These are phyloP conservation scores for Aspergillus thermomutatus DNA, from an alignment of 2,329 filamentous ascomycete genomes.

Conservation along the genomic window DNA sequence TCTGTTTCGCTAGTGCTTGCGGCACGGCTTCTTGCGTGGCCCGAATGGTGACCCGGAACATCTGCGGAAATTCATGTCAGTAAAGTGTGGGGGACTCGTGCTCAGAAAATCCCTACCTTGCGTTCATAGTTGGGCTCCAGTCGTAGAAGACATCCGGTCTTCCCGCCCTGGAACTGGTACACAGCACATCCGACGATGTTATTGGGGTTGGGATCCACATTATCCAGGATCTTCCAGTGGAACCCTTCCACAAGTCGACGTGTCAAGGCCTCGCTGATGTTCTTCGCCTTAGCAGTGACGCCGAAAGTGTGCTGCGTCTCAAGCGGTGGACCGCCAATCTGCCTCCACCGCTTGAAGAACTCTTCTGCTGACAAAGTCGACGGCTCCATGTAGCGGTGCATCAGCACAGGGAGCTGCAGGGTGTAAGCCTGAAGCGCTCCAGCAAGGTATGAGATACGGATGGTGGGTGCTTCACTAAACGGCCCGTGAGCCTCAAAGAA, in stretches of 20 bases:
- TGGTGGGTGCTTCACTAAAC: slow-evolving; percentile 79
- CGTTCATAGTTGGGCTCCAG: slow-evolving; percentile 91
- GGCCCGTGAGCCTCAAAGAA: slow-evolving; percentile 85
- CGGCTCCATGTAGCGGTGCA: slow-evolving; percentile 96
- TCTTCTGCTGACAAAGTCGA: slow-evolving; percentile 84
- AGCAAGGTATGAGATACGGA: slow-evolving; percentile 90
- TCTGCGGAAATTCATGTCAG: slow-evolving; percentile 52
- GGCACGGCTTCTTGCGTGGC: slow-evolving; percentile 91
- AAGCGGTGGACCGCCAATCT: slow-evolving; percentile 83
- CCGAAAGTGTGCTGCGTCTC: slow-evolving; percentile 88
- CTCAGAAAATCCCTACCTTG: slow-evolving; percentile 58
- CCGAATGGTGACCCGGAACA: slow-evolving; percentile 90
- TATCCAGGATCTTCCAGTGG: slow-evolving; percentile 79
- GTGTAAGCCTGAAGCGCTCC: slow-evolving; percentile 91
- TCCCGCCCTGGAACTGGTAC: slow-evolving; percentile 74
- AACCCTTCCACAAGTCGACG: slow-evolving; percentile 75
- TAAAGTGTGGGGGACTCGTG: not conserved
- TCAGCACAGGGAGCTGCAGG: slow-evolving; percentile 78
- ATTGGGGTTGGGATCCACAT: slow-evolving; percentile 86
- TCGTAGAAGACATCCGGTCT: slow-evolving; percentile 89
- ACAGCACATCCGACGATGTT: slow-evolving; percentile 89
- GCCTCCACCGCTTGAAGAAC: slow-evolving; percentile 99
- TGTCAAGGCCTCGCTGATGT: slow-evolving; percentile 69
- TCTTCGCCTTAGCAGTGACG: slow-evolving; percentile 56
- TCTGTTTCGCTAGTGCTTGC: slow-evolving; percentile 71